phyloP scores from a whole-genome alignment of 2,329 filamentous ascomycete genomes.

The Ascosphaera apis region DNA sequence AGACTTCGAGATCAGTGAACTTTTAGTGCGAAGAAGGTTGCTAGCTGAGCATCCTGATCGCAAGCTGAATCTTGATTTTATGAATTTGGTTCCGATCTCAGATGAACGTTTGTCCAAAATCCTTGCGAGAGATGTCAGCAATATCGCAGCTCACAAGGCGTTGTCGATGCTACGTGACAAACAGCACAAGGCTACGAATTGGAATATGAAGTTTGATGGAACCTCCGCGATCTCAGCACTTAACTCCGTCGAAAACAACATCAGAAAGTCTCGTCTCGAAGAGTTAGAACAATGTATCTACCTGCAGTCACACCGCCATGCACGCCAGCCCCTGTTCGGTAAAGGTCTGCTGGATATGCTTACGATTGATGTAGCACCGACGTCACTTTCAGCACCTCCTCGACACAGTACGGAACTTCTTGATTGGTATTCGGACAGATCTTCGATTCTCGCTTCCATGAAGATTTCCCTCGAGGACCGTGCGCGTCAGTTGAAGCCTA shows the following conservation, averaged over 20 bases:
- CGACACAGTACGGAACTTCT: conserved; percentile 41
- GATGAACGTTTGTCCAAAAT: conserved; percentile 41
- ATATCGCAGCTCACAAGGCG: conserved; percentile 45
- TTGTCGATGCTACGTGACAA: conserved; percentile 49
- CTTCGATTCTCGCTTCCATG: conserved; percentile 29
- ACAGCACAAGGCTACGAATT: conserved; percentile 34
- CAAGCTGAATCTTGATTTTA: conserved; percentile 46
- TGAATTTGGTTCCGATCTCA: conserved; percentile 54
- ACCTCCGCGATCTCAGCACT: conserved; percentile 47
- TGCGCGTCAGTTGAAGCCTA: conserved; percentile 46
- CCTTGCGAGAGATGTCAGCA: conserved; percentile 30
- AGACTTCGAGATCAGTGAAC: conserved; percentile 50
- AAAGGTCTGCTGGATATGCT: conserved; percentile 54
- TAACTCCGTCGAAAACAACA: conserved; percentile 46
- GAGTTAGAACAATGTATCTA: conserved; percentile 64
- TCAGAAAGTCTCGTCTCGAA: conserved; percentile 46
- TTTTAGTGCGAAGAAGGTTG: conserved; percentile 42
- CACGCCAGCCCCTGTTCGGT: conserved; percentile 62
- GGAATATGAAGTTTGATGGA: conserved; percentile 38
- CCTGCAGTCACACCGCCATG: conserved; percentile 56
- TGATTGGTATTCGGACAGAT: conserved; percentile 54
- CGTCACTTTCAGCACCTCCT: conserved; percentile 35
- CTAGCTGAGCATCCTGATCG: conserved; percentile 39
- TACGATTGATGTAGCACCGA: conserved; percentile 38
- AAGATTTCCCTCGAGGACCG: conserved; percentile 55